Percentiles rank a stretch among this genome's conserved stretches.
phyloP scores from a whole-genome alignment of 306 rosid species.

The Inga leiocalycina region DNA sequence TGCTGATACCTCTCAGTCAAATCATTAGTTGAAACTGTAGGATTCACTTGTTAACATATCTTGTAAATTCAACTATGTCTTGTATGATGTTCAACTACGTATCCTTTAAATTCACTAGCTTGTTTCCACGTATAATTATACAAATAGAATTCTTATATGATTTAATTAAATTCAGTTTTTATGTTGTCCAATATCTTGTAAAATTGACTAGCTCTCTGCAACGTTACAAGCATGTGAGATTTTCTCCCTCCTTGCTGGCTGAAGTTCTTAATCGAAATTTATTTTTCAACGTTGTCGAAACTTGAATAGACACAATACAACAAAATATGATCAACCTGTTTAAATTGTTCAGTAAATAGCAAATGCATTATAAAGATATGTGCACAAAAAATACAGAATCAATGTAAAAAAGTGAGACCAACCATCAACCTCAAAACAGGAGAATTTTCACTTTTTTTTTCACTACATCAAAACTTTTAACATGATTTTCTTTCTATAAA shows the following conservation, averaged over 20 bases:
- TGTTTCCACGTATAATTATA: neutral
- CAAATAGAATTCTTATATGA: neutral
- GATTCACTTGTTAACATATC: neutral
- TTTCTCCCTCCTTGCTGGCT: neutral
- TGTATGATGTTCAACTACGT: neutral
- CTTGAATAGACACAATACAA: neutral
- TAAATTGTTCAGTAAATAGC: neutral
- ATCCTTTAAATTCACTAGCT: neutral
- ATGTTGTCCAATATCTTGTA: neutral
- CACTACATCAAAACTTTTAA: neutral
- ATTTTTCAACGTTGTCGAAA: neutral
- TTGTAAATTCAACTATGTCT: neutral
- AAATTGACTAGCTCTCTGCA: neutral
- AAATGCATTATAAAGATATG: neutral
- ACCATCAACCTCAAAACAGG: neutral
- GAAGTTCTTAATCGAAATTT: neutral
- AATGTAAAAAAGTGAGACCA: neutral
- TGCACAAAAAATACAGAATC: neutral
- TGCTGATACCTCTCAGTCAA: slow-evolving; percentile 34
- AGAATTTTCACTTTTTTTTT: neutral
- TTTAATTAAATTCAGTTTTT: neutral
- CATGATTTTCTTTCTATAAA: neutral
- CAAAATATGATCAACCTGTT: neutral
- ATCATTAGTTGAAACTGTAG: neutral
- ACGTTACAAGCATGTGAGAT: neutral